These are phyloP conservation scores for Blastobotrys apis DNA, from an alignment of 1,139 yeast genomes.

Conservation along the genomic window DNA sequence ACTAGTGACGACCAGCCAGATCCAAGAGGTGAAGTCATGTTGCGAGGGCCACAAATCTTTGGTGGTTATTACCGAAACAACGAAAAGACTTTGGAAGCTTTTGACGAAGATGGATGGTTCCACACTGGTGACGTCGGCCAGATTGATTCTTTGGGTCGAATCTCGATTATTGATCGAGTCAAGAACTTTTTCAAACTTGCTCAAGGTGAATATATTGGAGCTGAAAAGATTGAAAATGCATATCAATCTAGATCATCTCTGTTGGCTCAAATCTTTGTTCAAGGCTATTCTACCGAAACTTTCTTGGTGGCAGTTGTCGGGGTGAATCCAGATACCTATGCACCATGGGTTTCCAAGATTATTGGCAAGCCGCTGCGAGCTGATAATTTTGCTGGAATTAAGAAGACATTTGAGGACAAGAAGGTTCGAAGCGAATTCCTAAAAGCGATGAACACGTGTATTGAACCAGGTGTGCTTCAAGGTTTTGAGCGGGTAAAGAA, in stretches of 20 bases:
- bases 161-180: slow-evolving; percentile 65
- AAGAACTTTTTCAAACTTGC: slow-evolving; percentile 77
- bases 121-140: slow-evolving; percentile 73
- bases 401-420: slow-evolving; percentile 29
- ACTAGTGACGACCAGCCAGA: slow-evolving; percentile 48
- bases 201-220: slow-evolving; percentile 79
- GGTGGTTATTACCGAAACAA: slow-evolving; percentile 55
- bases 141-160: slow-evolving; percentile 49
- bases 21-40: slow-evolving; percentile 51
- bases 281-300: slow-evolving; percentile 62
- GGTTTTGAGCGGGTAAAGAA: slow-evolving; percentile 66
- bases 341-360: slow-evolving; percentile 28
- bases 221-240: slow-evolving; percentile 67
- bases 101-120: slow-evolving; percentile 68
- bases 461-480: slow-evolving; percentile 34
- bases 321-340: slow-evolving; percentile 45
- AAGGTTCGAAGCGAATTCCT: slow-evolving; percentile 34
- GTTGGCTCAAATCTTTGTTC: slow-evolving; percentile 54
- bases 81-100: slow-evolving; percentile 47
- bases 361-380: slow-evolving; percentile 25
- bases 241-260: slow-evolving; percentile 54
- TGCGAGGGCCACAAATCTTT: slow-evolving; percentile 70
- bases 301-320: slow-evolving; percentile 64
- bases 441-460: slow-evolving; percentile 31
- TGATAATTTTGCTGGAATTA: slow-evolving; percentile 31